A percentile compares a stretch with the other conserved stretches of the same genome.
These are phyloP conservation scores for Penicillium frequentans DNA, from an alignment of 2,329 filamentous ascomycete species.

Conservation along the genomic window DNA sequence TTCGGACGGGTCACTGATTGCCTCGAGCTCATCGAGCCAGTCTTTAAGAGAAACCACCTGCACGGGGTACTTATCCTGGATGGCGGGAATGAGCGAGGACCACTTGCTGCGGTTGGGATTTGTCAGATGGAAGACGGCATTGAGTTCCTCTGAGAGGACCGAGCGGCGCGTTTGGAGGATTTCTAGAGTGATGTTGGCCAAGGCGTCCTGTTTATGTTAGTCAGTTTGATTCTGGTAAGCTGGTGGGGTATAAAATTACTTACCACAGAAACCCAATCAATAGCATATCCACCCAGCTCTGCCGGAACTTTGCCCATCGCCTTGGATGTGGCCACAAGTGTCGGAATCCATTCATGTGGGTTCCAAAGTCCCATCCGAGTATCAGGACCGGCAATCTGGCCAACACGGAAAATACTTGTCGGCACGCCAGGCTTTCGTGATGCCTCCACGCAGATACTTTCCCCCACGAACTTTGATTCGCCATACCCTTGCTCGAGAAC, in stretches of 20 bases:
- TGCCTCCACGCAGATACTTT: constrained; percentile 13
- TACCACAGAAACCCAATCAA: neutral
- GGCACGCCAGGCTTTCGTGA: constrained; percentile 23
- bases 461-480: neutral
- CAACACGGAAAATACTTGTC: constrained; percentile 30
- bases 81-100: neutral
- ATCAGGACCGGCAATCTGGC: constrained; percentile 34
- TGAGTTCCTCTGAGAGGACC: neutral
- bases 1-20: neutral
- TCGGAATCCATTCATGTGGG: constrained; percentile 58
- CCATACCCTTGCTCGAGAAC: neutral
- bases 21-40: neutral
- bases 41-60: neutral
- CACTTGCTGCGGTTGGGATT: neutral
- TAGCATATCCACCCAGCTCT: neutral
- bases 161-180: neutral
- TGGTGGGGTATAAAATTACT: neutral
- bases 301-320: neutral
- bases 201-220: neutral
- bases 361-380: constrained; percentile 53
- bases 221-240: too few species aligned
- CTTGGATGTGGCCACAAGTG: constrained; percentile 50
- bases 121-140: neutral
- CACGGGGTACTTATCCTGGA: neutral
- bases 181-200: neutral